phyloP scores from a whole-genome alignment of 192 early-diverging fungal genomes.

The Coemansia sp. region DNA sequence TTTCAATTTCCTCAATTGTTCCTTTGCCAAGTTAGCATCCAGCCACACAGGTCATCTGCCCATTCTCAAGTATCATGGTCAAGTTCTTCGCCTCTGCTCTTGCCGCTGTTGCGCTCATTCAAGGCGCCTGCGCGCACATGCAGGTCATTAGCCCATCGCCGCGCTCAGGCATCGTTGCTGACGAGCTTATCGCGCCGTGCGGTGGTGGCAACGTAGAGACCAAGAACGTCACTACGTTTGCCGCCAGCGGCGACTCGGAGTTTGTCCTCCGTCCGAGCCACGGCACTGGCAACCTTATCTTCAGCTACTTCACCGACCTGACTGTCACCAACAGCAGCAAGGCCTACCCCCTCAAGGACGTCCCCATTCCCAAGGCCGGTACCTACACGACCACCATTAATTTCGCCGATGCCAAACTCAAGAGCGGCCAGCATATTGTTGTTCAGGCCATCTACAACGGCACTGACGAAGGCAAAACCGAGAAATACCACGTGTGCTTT shows the following conservation, averaged over 20 bases:
- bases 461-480: slow-evolving; percentile 31
- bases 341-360: slow-evolving; percentile 15
- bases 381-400: slow-evolving; percentile 34
- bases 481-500: slow-evolving; percentile 48
- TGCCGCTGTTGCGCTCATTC: slow-evolving; percentile 28
- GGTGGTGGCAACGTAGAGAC: slow-evolving; percentile 36
- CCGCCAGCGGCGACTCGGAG: slow-evolving; percentile 23
- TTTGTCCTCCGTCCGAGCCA: slow-evolving; percentile 40
- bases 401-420: slow-evolving; percentile 41
- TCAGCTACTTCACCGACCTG: slow-evolving; percentile 49
- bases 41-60: background rate
- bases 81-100: slow-evolving; percentile 31
- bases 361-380: slow-evolving; percentile 24
- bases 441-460: slow-evolving; percentile 54
- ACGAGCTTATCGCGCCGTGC: slow-evolving; percentile 41
- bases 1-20: slow-evolving; percentile 1
- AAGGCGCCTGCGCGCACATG: slow-evolving; percentile 45
- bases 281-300: slow-evolving; percentile 44
- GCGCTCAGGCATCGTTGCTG: slow-evolving; percentile 34
- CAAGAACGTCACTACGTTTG: slow-evolving; percentile 45
- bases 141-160: slow-evolving; percentile 34
- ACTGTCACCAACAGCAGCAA: slow-evolving; percentile 35
- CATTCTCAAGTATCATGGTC: slow-evolving; percentile 22
- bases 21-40: background rate
- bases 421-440: slow-evolving; percentile 43